Conservation (phyloP, 805 yeast species). For the Debaryomyces maramus region DNA sequence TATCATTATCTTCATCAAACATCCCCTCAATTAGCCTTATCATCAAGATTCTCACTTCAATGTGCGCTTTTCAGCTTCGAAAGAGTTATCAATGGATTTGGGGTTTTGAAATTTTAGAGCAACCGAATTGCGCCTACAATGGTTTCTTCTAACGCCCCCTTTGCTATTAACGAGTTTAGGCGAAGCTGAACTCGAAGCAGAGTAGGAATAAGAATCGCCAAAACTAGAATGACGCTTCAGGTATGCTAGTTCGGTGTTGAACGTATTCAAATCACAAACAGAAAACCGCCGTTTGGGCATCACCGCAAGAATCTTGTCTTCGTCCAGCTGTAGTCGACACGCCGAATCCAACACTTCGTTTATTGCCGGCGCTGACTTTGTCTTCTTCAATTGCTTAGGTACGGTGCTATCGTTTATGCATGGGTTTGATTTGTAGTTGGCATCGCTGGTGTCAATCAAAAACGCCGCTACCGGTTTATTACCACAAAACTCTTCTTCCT, state of each 20-base stretch:
- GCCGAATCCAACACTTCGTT: not conserved
- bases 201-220: not conserved
- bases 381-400: not conserved
- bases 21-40: too few species aligned
- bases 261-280: conserved; percentile 16
- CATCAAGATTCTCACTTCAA: too few species aligned
- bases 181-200: too few species aligned
- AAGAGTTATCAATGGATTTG: conserved; percentile 9
- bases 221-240: not conserved
- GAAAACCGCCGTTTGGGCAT: conserved; percentile 8
- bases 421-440: not conserved
- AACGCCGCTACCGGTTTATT: not conserved
- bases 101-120: conserved; percentile 48
- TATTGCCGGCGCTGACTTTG: not conserved
- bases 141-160: conserved; percentile 29
- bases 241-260: conserved; percentile 8
- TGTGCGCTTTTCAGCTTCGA: not conserved
- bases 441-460: not conserved
- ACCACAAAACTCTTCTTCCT: not conserved
- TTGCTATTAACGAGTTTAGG: too few species aligned
- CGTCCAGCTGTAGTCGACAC: not conserved
- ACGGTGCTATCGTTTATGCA: not conserved
- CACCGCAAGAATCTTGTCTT: not conserved
- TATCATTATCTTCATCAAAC: too few species aligned
- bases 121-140: conserved; percentile 45